Evolutionary conservation across 2,329 filamentous ascomycete genomes (phyloP).

Genomic region (Aspergillus pseudotamarii): DNA sequence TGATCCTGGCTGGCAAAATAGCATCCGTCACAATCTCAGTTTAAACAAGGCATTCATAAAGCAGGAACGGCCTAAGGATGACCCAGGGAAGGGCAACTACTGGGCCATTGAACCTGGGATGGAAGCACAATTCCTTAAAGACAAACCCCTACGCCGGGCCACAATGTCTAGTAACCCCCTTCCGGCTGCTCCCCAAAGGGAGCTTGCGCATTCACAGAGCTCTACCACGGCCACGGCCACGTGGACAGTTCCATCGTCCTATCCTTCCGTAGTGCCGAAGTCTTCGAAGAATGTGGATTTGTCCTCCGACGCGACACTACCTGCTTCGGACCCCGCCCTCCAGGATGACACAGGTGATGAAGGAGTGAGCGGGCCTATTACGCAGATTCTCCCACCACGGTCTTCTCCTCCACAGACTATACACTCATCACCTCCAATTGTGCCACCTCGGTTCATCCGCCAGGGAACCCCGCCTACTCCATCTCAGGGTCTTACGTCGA

Average conservation of each 20-base stretch:
- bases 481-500: slow-evolving; percentile 60
- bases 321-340: slow-evolving; percentile 66
- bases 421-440: slow-evolving; percentile 87
- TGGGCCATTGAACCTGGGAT: slow-evolving; percentile 92
- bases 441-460: slow-evolving; percentile 57
- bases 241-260: slow-evolving; percentile 38
- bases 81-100: slow-evolving; percentile 96
- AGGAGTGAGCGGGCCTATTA: slow-evolving; percentile 29
- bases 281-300: slow-evolving; percentile 52
- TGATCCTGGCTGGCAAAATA: slow-evolving; percentile 97
- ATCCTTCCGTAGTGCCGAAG: slow-evolving; percentile 23
- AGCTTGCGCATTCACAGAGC: slow-evolving; percentile 33
- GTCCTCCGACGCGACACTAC: slow-evolving; percentile 78
- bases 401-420: slow-evolving; percentile 61
- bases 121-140: slow-evolving; percentile 86
- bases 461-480: slow-evolving; percentile 76
- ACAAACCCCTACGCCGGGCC: slow-evolving; percentile 64
- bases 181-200: slow-evolving; percentile 34
- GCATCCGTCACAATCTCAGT: slow-evolving; percentile 96
- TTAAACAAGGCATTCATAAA: slow-evolving; percentile 97
- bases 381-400: slow-evolving; percentile 35
- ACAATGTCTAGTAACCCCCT: slow-evolving; percentile 49
- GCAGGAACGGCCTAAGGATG: slow-evolving; percentile 92
- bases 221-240: slow-evolving; percentile 36
- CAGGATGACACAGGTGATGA: slow-evolving; percentile 57